phyloP scores from a whole-genome alignment of 169 alveolate species.

The Babesia sp. region DNA sequence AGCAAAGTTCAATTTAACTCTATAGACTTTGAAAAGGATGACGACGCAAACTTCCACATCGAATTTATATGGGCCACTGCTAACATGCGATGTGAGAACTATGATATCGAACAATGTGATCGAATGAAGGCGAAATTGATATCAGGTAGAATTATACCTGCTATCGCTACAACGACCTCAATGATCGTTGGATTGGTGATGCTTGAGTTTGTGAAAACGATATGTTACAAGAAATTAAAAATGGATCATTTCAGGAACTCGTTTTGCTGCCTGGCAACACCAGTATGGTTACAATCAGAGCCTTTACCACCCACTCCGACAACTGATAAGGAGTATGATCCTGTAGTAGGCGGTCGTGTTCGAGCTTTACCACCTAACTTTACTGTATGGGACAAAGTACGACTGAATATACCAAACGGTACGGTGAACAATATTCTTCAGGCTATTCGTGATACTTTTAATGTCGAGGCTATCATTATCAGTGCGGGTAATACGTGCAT shows the following conservation, averaged over 20 bases:
- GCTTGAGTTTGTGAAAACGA: constrained; percentile 87
- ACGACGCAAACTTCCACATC: constrained; percentile 96
- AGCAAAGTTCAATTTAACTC: constrained; percentile 24
- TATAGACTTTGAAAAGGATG: constrained; percentile 98
- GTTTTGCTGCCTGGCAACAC: constrained; percentile 92
- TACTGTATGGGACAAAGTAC: constrained; percentile 96
- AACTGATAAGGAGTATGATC: constrained; percentile 90
- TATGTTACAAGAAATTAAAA: constrained; percentile 54
- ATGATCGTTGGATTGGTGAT: constrained; percentile 97
- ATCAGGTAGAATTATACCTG: constrained; percentile 99
- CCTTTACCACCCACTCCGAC: constrained; percentile 86
- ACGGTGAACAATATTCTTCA: constrained; percentile 51
- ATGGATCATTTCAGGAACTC: constrained; percentile 89
- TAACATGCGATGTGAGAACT: constrained; percentile 96
- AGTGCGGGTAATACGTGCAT: constrained; percentile 71
- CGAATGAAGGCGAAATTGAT: constrained; percentile 94
- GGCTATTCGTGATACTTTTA: constrained; percentile 58
- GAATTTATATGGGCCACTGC: constrained; percentile 96
- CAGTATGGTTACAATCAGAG: constrained; percentile 88
- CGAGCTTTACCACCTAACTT: constrained; percentile 94
- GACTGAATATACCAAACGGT: constrained; percentile 80
- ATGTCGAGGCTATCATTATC: constrained; percentile 63
- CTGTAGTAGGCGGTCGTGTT: constrained; percentile 92
- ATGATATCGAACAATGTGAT: constrained; percentile 90
- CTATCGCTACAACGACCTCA: constrained; percentile 99